Evolutionary conservation across 352 stramenopile species (phyloP).

Genomic region (Pythium graminicola): DNA sequence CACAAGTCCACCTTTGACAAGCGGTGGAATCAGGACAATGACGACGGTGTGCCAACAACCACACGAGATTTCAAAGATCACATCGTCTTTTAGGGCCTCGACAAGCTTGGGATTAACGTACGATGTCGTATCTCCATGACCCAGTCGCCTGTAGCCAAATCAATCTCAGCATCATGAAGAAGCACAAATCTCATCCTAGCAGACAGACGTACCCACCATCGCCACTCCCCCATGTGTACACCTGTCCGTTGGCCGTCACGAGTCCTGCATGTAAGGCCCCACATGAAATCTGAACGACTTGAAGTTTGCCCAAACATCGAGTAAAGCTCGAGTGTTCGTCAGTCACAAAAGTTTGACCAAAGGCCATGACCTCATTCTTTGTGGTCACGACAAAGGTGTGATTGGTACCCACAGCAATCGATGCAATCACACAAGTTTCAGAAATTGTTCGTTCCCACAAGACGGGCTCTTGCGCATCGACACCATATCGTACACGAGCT

Average conservation of each 20-base stretch:
- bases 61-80: slow-evolving; percentile 76
- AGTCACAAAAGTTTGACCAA: slow-evolving; percentile 64
- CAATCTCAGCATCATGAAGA: not conserved
- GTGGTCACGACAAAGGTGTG: slow-evolving; percentile 61
- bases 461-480: slow-evolving; percentile 48
- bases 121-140: slow-evolving; percentile 64
- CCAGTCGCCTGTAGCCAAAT: slow-evolving; percentile 57
- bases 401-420: slow-evolving; percentile 60
- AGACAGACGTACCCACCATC: slow-evolving; percentile 62
- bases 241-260: slow-evolving; percentile 64
- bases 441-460: slow-evolving; percentile 65
- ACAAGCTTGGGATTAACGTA: slow-evolving; percentile 71
- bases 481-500: slow-evolving; percentile 47
- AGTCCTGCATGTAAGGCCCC: slow-evolving; percentile 70
- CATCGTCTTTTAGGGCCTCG: slow-evolving; percentile 57
- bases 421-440: slow-evolving; percentile 46
- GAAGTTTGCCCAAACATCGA: slow-evolving; percentile 47
- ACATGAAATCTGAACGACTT: slow-evolving; percentile 69
- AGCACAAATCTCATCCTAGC: not conserved
- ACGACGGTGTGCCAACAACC: slow-evolving; percentile 86
- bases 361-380: slow-evolving; percentile 47
- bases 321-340: slow-evolving; percentile 49
- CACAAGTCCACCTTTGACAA: slow-evolving; percentile 76
- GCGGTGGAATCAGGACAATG: slow-evolving; percentile 80
- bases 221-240: slow-evolving; percentile 77